Base-by-base conservation (phyloP, 164 flowering plant genomes). In the Paratinospora sagittata region DNA sequence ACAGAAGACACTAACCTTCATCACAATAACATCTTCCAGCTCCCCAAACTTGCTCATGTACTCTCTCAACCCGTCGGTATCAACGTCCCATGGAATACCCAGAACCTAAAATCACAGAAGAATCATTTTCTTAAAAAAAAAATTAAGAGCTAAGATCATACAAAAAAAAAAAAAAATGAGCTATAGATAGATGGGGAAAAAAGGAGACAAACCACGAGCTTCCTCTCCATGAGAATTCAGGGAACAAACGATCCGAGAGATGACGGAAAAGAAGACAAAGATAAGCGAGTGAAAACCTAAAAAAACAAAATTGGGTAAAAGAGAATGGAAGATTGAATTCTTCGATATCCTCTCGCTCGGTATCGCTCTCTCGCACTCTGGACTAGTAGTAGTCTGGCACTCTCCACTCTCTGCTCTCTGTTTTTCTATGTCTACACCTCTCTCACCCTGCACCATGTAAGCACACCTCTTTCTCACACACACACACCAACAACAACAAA, bases 11-110 rank as follows among this genome's bases (percentile, higher is more conserved):
- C 71, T 6, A 67, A 91, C 97, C 97, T 92, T 90, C 96, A 92
- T 90, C 55, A 92, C 93, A 74, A 92, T 87, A 71, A 84, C 84
- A 75, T 92, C 97, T 73, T 90, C 93, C 79, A 90, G 81, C 37
- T 92, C 92, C 27, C 97, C 97, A 78, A 84, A 92, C 67, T 88
- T 92, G 84, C 81, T 75, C 97, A 90, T 92, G 58, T 90, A 89
- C 21, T 90, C 88, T 67, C 79, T 85, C 79, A 90, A 76, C 0
- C 95, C 93, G 0, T 86, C 88, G 0, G 93, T 87, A 69, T 92
- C 90, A 10, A 91, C 81, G 64, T 91, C 92, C 95, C 97, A 91
- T 3, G 97, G 97, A 64, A 91, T 90, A 21, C 97, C 97, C 65
- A 91, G 75, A 73, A 91, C 97, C 97, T 92, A 67, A 23, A 67